These are phyloP conservation scores for Nakazawaea pomicola DNA, from an alignment of 805 yeast species.

Conservation along the genomic window DNA sequence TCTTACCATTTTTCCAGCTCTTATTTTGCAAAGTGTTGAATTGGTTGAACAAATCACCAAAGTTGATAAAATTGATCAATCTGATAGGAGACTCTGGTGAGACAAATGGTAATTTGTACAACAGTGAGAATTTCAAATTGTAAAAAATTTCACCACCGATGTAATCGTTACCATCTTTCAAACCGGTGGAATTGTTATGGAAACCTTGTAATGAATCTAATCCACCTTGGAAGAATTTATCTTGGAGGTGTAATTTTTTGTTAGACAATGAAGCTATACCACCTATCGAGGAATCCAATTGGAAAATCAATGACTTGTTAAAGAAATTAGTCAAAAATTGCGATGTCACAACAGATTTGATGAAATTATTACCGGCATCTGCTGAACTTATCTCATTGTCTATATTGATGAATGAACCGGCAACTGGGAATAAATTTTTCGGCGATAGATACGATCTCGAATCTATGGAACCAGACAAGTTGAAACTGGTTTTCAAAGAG, in stretches of 20 bases:
- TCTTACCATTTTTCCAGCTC: slow-evolving; percentile 12
- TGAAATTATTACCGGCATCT: slow-evolving; percentile 25
- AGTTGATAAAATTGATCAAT: slow-evolving; percentile 58
- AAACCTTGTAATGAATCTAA: slow-evolving; percentile 69
- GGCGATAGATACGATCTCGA: slow-evolving; percentile 34
- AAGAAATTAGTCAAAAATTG: slow-evolving; percentile 36
- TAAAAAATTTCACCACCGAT: slow-evolving; percentile 64
- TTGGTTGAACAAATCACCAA: slow-evolving; percentile 50
- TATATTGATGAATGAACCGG: slow-evolving; percentile 37
- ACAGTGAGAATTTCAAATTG: slow-evolving; percentile 54
- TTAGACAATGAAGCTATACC: slow-evolving; percentile 37
- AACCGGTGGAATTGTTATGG: slow-evolving; percentile 61
- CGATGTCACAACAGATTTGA: slow-evolving; percentile 29
- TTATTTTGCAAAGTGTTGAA: slow-evolving; percentile 15
- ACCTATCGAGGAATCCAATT: slow-evolving; percentile 50
- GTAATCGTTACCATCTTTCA: slow-evolving; percentile 47
- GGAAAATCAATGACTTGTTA: slow-evolving; percentile 42
- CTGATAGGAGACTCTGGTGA: slow-evolving; percentile 46
- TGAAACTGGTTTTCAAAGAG: slow-evolving; percentile 50
- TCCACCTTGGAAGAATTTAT: slow-evolving; percentile 83
- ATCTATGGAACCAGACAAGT: slow-evolving; percentile 38
- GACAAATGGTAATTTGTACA: slow-evolving; percentile 53
- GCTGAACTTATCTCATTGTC: slow-evolving; percentile 34
- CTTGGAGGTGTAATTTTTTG: slow-evolving; percentile 57
- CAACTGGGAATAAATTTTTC: slow-evolving; percentile 35